These are phyloP conservation scores for Nitzschia sp. DNA, from an alignment of 108 stramenopile genomes.

Conservation along the genomic window DNA sequence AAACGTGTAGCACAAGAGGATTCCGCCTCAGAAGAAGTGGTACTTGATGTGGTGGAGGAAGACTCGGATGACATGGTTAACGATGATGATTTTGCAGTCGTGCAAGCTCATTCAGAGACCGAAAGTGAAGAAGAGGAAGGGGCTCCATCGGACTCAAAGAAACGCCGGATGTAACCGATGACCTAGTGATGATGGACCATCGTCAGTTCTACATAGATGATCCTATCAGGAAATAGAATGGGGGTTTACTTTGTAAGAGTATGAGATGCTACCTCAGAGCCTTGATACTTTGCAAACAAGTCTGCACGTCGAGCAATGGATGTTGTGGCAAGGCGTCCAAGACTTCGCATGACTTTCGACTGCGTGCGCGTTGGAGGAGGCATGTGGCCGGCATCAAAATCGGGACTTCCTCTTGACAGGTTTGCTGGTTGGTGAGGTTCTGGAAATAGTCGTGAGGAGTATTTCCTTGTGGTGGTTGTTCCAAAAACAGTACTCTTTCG, in stretches of 20 bases:
- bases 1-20: not conserved
- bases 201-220: no score
- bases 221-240: no score
- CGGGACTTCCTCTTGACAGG: not conserved
- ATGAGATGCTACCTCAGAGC: not conserved
- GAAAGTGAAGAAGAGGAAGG: constrained; percentile 33
- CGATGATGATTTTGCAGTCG: constrained; percentile 26
- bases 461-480: not conserved
- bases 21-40: not conserved
- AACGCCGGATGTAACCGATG: no score
- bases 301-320: constrained; percentile 2
- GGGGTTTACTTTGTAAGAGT: not conserved
- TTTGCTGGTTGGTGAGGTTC: not conserved
- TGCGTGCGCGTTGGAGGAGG: not conserved
- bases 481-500: not conserved
- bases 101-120: constrained; percentile 22
- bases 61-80: constrained; percentile 3
- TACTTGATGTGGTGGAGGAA: constrained; percentile 1
- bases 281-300: not conserved
- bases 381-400: not conserved
- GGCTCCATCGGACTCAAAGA: not conserved
- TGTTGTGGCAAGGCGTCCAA: constrained; percentile 9
- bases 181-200: no score
- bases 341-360: not conserved
- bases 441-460: not conserved